A percentile compares a stretch with the other conserved stretches of the same genome.
Conservation (phyloP, 345 rosid genomes). For the Fremontodendron californicum region DNA sequence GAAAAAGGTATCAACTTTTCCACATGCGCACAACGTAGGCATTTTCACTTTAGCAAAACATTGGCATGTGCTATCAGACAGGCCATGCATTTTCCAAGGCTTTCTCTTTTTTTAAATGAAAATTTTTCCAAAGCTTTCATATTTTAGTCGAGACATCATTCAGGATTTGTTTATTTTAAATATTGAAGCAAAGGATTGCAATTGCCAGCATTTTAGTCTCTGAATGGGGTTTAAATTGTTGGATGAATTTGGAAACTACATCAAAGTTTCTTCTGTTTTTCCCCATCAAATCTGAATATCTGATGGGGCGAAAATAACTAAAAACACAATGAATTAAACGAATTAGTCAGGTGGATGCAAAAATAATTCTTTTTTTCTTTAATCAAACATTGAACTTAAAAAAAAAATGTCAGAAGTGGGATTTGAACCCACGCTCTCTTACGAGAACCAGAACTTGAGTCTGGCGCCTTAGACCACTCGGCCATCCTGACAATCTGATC, state of each 20-base stretch:
- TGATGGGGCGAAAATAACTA: no score
- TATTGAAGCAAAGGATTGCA: background rate
- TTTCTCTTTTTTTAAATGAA: background rate
- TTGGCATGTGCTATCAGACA: background rate
- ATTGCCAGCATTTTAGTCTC: background rate
- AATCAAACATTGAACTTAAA: no score
- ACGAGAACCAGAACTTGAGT: conserved; percentile 42
- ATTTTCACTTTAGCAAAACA: background rate
- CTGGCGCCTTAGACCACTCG: conserved; percentile 50
- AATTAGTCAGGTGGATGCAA: no score
- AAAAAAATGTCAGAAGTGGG: conserved; percentile 42
- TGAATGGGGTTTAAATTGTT: no score
- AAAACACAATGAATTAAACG: no score
- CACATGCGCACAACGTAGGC: conserved; percentile 11
- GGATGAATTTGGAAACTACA: no score
- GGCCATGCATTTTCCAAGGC: background rate
- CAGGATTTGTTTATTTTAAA: background rate
- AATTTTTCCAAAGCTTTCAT: background rate
- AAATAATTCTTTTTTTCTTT: no score
- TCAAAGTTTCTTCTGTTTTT: no score
- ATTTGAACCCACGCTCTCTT: conserved; percentile 39
- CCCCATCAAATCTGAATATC: no score
- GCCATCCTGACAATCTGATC: conserved; percentile 13
- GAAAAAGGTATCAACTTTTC: background rate
- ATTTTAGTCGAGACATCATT: background rate